Evolutionary conservation across 2,329 filamentous ascomycete genomes (phyloP).

Genomic region (Neonectria hederae): DNA sequence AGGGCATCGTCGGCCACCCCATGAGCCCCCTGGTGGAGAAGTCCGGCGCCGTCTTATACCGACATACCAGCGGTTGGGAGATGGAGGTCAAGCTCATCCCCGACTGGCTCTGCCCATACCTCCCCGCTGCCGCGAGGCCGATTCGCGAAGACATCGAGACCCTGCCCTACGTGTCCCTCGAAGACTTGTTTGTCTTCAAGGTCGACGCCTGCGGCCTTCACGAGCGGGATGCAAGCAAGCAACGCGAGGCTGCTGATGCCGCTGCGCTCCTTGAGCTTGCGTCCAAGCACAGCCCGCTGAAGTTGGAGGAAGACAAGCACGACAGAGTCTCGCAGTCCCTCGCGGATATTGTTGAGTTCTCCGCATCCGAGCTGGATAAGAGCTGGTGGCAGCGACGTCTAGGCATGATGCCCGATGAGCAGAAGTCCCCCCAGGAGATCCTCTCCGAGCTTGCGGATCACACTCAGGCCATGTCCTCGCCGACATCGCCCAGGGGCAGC

Average conservation of each 20-base stretch:
- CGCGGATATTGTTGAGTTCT: slow-evolving; percentile 40
- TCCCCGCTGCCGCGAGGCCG: slow-evolving; percentile 37
- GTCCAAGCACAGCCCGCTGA: slow-evolving; percentile 39
- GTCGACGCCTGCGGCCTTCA: slow-evolving; percentile 42
- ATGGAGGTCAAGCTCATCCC: slow-evolving; percentile 44
- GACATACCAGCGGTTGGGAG: slow-evolving; percentile 40
- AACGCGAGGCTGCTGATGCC: slow-evolving; percentile 39
- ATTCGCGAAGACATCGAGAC: slow-evolving; percentile 32
- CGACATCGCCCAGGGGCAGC: slow-evolving; percentile 3
- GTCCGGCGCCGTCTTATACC: slow-evolving; percentile 39
- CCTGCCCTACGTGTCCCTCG: slow-evolving; percentile 41
- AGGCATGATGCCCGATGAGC: slow-evolving; percentile 38
- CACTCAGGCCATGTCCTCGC: slow-evolving; percentile 3
- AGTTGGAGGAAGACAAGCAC: slow-evolving; percentile 39
- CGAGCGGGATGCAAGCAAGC: slow-evolving; percentile 39
- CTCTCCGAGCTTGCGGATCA: slow-evolving; percentile 41
- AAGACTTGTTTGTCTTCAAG: slow-evolving; percentile 43
- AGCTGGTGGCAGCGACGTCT: slow-evolving; percentile 44
- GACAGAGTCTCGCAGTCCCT: slow-evolving; percentile 41
- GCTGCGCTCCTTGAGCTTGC: slow-evolving; percentile 41
- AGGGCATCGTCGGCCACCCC: slow-evolving; percentile 43
- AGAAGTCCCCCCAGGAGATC: slow-evolving; percentile 40
- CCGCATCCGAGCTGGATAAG: slow-evolving; percentile 37
- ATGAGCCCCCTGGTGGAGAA: slow-evolving; percentile 42
- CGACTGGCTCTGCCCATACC: slow-evolving; percentile 44